These are phyloP conservation scores for Candida smagusa DNA, from an alignment of 1,139 yeast genomes.

Conservation along the genomic window DNA sequence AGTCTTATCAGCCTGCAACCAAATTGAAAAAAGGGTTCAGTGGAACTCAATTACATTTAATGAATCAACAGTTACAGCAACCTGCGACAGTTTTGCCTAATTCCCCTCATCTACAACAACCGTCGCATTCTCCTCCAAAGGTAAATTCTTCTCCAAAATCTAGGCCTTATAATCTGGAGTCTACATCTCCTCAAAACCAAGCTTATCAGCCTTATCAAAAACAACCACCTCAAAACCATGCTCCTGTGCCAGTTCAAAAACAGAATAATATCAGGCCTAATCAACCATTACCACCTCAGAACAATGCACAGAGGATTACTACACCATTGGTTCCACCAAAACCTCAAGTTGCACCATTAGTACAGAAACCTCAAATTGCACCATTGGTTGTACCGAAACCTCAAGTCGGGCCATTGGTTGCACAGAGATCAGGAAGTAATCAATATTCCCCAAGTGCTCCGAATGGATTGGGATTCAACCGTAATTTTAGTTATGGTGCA, in stretches of 20 bases:
- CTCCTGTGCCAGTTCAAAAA: not conserved
- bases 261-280: too few relatives aligned
- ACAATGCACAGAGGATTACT: too few relatives aligned
- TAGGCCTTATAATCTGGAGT: too few relatives aligned
- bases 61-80: slow-evolving; percentile 1
- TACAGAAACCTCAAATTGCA: too few relatives aligned
- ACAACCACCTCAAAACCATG: slow-evolving; percentile 1
- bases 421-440: slow-evolving; percentile 2
- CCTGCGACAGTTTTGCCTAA: not conserved
- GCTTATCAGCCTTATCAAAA: slow-evolving; percentile 1
- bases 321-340: too few relatives aligned
- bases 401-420: not conserved
- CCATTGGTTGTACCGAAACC: not conserved
- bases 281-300: too few relatives aligned
- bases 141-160: not conserved
- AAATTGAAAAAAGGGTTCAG: slow-evolving; percentile 18
- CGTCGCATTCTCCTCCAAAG: slow-evolving; percentile 1
- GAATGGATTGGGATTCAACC: too few relatives aligned
- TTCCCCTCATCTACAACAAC: slow-evolving; percentile 1
- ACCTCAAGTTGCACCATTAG: too few relatives aligned
- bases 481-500: not conserved
- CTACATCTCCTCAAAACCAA: not conserved
- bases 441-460: too few relatives aligned
- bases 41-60: slow-evolving; percentile 2
- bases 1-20: slow-evolving; percentile 33